Evolutionary conservation across 257 asterid species (phyloP), one percentile per base, ranked within the genome.

Genomic region (Solanum bukasovii): DNA sequence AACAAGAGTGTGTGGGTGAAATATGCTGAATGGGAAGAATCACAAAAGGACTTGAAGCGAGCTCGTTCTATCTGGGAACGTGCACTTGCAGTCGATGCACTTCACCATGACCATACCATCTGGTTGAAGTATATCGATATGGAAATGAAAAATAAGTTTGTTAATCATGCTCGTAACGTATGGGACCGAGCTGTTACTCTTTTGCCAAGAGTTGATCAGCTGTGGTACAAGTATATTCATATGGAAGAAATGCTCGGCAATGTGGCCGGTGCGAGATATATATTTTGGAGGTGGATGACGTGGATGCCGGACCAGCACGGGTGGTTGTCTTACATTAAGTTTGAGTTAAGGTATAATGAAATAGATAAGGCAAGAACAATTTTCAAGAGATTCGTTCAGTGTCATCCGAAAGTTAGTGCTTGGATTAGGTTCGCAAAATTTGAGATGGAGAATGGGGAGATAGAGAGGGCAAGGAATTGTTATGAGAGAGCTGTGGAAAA

Each of bases 161-260:
- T 61, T 61, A 61, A 61, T 61, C 68, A 61, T 61, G 68, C 68
- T 61, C 68, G 68, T 61, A 21, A 3, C 9, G 13, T 61, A 61
- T 61, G 27, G 68, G 68, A 61, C 21, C 89, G 98, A 0, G 98
- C 99, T 0, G 94, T 95, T 4, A 89, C 92, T 10, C 79, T 94
- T 49, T 89, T 95, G 93, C 99, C 99, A 11, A 92, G 98, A 37
- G 94, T 96, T 75, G 98, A 96, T 89, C 98, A 95, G 88, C 31
- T 96, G 77, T 96, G 99, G 99, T 95, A 94, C 86, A 95, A 96
- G 93, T 96, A 95, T 49, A 95, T 96, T 59, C 99, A 96, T 49
- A 96, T 95, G 99, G 99, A 96, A 86, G 98, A 95, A 92, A 90
- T 94, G 89, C 72, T 95, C 3, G 95, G 95, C 68, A 94, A 96